Evolutionary conservation across 169 alveolate genomes (phyloP).

Genomic region (Eimeria zaria): DNA sequence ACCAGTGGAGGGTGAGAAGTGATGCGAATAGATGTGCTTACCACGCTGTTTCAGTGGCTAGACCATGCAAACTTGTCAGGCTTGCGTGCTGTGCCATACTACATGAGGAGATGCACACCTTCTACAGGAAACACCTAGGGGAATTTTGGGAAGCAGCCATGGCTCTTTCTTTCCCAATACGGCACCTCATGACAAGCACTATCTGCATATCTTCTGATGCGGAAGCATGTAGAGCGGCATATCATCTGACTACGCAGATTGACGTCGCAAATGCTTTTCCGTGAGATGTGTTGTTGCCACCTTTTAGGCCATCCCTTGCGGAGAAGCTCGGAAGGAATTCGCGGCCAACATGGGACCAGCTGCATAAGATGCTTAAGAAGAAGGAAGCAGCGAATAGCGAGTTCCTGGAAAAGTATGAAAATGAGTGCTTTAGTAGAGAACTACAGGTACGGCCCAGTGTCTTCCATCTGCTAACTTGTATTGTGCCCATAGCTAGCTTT

Average conservation of each 20-base stretch:
- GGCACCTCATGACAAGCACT: neutral
- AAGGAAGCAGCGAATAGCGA: constrained; percentile 83
- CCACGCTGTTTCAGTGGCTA: neutral
- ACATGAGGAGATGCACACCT: neutral
- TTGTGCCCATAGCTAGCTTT: neutral
- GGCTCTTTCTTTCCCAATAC: neutral
- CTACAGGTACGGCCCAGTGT: constrained; percentile 56
- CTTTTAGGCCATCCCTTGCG: constrained; percentile 78
- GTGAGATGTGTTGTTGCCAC: neutral
- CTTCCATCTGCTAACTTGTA: neutral
- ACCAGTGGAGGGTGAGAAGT: constrained; percentile 69
- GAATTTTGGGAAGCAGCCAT: neutral
- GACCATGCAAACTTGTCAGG: neutral
- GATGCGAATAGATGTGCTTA: neutral
- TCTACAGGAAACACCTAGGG: neutral
- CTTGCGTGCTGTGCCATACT: neutral
- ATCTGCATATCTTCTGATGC: neutral
- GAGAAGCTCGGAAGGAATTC: constrained; percentile 82
- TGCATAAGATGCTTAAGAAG: constrained; percentile 79
- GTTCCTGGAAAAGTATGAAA: constrained; percentile 77
- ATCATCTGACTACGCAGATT: neutral
- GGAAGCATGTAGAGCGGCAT: neutral
- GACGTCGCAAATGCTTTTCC: neutral
- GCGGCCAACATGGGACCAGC: constrained; percentile 85
- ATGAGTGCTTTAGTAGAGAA: constrained; percentile 75